Evolutionary conservation across 768 basidiomycete genomes (phyloP).

Genomic region (Mrakia gelida): DNA sequence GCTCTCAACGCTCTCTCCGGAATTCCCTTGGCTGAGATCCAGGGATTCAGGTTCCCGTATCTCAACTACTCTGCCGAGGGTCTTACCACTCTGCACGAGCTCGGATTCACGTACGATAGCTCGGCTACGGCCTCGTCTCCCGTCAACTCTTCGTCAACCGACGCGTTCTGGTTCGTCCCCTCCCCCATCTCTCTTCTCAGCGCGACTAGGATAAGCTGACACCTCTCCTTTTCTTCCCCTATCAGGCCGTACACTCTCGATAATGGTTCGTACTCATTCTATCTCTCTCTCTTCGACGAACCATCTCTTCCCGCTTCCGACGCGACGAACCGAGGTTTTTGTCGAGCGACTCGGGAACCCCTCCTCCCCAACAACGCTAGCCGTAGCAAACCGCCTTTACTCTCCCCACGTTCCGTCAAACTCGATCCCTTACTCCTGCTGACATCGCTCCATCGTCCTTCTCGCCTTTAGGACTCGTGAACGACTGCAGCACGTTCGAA

Average conservation of each 20-base stretch:
- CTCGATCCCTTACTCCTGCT: too few species aligned
- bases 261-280: conserved; percentile 58
- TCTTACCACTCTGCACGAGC: conserved; percentile 45
- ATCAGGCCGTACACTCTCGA: conserved; percentile 64
- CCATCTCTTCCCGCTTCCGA: conserved; percentile 4
- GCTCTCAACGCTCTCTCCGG: conserved; percentile 73
- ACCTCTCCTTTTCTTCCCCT: not conserved
- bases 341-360: too few species aligned
- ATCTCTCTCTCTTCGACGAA: conserved; percentile 52
- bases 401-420: too few species aligned
- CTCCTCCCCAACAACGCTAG: too few species aligned
- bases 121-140: conserved; percentile 59
- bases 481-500: conserved; percentile 60
- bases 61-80: conserved; percentile 60
- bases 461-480: conserved; percentile 70
- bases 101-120: conserved; percentile 56
- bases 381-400: too few species aligned
- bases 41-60: conserved; percentile 73
- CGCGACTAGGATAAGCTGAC: not conserved
- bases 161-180: conserved; percentile 65
- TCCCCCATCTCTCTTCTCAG: not conserved
- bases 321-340: too few species aligned
- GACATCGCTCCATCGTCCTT: conserved; percentile 38
- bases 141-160: conserved; percentile 61
- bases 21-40: conserved; percentile 61